Conservation (phyloP, 768 basidiomycete genomes). For the Mycena chlorophos region DNA sequence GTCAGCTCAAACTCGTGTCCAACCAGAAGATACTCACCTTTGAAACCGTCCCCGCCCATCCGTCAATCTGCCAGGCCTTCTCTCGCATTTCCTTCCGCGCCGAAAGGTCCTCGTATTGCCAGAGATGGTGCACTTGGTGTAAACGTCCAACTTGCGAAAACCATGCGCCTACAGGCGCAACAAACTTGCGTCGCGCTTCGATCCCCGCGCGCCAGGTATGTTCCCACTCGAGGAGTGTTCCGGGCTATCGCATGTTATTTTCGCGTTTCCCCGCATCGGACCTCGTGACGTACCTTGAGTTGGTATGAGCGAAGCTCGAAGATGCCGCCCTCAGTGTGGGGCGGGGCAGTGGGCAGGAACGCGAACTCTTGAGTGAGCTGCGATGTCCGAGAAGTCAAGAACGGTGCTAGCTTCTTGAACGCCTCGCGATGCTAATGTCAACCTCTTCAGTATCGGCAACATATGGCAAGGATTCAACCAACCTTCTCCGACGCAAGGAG, state of each 20-base stretch:
- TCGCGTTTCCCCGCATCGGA: not conserved
- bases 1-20: conserved; percentile 3
- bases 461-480: conserved; percentile 23
- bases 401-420: conserved; percentile 76
- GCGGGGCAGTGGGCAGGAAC: conserved; percentile 90
- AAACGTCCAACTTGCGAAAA: conserved; percentile 84
- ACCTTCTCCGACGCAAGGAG: conserved; percentile 70
- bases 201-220: conserved; percentile 91
- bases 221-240: conserved; percentile 94
- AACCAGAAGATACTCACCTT: conserved; percentile 61
- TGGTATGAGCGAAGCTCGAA: conserved; percentile 93
- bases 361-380: conserved; percentile 94
- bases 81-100: conserved; percentile 82
- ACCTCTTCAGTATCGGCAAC: conserved; percentile 6
- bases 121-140: conserved; percentile 92
- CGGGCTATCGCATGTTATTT: conserved; percentile 44
- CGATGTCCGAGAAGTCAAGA: conserved; percentile 65
- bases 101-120: conserved; percentile 89
- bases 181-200: conserved; percentile 86
- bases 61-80: conserved; percentile 91
- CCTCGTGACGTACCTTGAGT: conserved; percentile 49
- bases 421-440: conserved; percentile 57
- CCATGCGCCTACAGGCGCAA: conserved; percentile 77
- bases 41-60: conserved; percentile 93
- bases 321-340: conserved; percentile 82